Evolutionary conservation across 1,284 basidiomycete species (phyloP).

Genomic region (Cerioporus squamosus): DNA sequence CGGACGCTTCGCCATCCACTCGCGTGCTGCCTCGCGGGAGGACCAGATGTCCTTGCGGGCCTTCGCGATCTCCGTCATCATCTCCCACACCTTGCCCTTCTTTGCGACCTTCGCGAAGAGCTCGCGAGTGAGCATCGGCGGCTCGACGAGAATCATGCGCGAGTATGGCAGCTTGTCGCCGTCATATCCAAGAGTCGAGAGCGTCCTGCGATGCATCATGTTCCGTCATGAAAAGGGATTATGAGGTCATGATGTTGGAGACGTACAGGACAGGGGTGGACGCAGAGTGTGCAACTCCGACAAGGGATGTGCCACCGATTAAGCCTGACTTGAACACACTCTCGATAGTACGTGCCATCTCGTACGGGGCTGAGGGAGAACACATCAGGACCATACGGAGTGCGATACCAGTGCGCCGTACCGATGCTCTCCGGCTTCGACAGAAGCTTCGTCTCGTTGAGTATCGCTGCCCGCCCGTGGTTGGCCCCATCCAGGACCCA

Average conservation of each 20-base stretch:
- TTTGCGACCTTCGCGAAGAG: not conserved
- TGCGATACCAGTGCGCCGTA: not conserved
- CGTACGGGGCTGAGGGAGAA: not conserved
- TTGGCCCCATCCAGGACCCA: constrained; percentile 16
- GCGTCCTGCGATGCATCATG: not conserved
- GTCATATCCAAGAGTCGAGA: not conserved
- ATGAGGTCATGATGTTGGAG: not conserved
- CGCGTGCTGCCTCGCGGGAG: constrained; percentile 12
- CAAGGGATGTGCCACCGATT: not conserved
- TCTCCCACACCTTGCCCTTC: not conserved
- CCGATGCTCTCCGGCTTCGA: not conserved
- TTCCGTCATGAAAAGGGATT: too few relatives aligned
- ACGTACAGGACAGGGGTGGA: constrained; percentile 2
- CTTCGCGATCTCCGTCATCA: not conserved
- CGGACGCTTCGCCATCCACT: constrained; percentile 13
- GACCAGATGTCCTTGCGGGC: constrained; percentile 24
- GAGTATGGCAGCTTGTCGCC: constrained; percentile 5
- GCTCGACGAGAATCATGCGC: constrained; percentile 14
- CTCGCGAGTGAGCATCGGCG: constrained; percentile 4
- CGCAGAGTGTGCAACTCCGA: constrained; percentile 14
- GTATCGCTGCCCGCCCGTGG: constrained; percentile 10
- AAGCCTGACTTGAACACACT: constrained; percentile 11
- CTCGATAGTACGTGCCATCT: constrained; percentile 2
- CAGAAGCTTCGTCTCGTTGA: constrained; percentile 2
- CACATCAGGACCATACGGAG: not conserved